Percentiles rank a stretch among this genome's conserved stretches.
Conservation (phyloP, 441 rosid genomes). For the Melastoma candidum region DNA sequence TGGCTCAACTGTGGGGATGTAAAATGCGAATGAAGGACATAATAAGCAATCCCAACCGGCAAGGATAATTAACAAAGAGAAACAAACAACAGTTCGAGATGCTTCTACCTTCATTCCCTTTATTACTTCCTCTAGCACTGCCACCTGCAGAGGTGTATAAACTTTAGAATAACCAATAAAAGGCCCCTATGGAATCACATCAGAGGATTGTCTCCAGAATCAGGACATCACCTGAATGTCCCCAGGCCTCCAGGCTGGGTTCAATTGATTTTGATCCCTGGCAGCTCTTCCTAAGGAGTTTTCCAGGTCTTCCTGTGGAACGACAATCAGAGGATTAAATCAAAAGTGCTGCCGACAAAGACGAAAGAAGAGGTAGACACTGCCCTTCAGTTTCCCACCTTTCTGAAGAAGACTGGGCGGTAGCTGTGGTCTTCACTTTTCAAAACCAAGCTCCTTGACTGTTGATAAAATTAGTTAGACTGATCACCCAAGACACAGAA, state of each 20-base stretch:
- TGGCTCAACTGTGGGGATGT: background rate
- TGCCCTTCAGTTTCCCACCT: slow-evolving; percentile 33
- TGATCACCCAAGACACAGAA: no score
- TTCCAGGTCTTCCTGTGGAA: slow-evolving; percentile 67
- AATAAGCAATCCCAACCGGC: no score
- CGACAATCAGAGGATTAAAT: slow-evolving; percentile 7
- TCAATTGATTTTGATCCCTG: slow-evolving; percentile 48
- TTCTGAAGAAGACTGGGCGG: slow-evolving; percentile 82
- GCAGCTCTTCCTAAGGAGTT: slow-evolving; percentile 63
- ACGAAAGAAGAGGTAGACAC: background rate
- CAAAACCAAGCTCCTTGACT: slow-evolving; percentile 74
- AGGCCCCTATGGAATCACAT: background rate
- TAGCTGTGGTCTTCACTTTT: slow-evolving; percentile 65
- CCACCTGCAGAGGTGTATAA: slow-evolving; percentile 35
- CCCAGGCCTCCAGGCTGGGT: slow-evolving; percentile 55
- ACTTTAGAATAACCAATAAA: background rate
- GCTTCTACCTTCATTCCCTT: slow-evolving; percentile 67
- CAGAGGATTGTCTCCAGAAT: background rate
- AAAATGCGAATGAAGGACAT: no score
- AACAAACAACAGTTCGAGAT: background rate
- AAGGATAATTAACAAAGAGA: background rate
- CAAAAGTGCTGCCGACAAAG: background rate
- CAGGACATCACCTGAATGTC: slow-evolving; percentile 58
- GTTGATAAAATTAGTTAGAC: slow-evolving; percentile 10
- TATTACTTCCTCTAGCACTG: slow-evolving; percentile 72